Evolutionary conservation across 441 rosid species (phyloP).

Genomic region (Macaranga tanarius): DNA sequence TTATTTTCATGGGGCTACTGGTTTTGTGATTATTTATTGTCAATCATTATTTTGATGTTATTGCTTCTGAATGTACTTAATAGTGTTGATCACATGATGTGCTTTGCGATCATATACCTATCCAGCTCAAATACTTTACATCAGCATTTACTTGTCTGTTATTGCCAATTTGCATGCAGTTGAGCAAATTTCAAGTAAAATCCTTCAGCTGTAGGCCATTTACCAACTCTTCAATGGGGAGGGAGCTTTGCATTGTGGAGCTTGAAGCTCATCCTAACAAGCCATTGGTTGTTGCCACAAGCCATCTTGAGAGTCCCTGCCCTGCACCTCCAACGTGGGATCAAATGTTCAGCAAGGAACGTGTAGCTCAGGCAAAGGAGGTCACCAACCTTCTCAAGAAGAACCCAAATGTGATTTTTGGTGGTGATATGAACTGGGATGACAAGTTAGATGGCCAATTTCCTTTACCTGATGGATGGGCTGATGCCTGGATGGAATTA

Average conservation of each 20-base stretch:
- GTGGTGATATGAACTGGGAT: slow-evolving; percentile 98
- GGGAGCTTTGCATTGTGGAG: slow-evolving; percentile 73
- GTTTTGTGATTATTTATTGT: background rate
- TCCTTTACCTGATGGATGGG: slow-evolving; percentile 72
- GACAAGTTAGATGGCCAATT: slow-evolving; percentile 78
- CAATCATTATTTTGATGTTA: background rate
- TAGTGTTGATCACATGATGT: background rate
- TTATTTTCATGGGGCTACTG: background rate
- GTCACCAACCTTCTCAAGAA: slow-evolving; percentile 49
- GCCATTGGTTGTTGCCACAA: slow-evolving; percentile 67
- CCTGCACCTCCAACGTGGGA: slow-evolving; percentile 95
- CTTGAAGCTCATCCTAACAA: slow-evolving; percentile 55
- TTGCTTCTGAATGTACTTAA: background rate
- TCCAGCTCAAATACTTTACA: background rate
- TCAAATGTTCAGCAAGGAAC: slow-evolving; percentile 93
- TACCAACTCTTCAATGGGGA: slow-evolving; percentile 73
- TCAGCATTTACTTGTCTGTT: background rate
- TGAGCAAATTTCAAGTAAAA: slow-evolving; percentile 75
- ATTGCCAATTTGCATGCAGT: slow-evolving; percentile 40
- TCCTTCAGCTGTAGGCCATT: slow-evolving; percentile 60
- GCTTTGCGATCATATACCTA: background rate
- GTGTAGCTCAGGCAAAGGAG: slow-evolving; percentile 71
- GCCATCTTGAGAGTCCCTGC: slow-evolving; percentile 97
- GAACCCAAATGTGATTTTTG: slow-evolving; percentile 64
- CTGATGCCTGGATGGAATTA: slow-evolving; percentile 74